phyloP scores from a whole-genome alignment of 2,329 filamentous ascomycete species.

The Colletotrichum trifolii region DNA sequence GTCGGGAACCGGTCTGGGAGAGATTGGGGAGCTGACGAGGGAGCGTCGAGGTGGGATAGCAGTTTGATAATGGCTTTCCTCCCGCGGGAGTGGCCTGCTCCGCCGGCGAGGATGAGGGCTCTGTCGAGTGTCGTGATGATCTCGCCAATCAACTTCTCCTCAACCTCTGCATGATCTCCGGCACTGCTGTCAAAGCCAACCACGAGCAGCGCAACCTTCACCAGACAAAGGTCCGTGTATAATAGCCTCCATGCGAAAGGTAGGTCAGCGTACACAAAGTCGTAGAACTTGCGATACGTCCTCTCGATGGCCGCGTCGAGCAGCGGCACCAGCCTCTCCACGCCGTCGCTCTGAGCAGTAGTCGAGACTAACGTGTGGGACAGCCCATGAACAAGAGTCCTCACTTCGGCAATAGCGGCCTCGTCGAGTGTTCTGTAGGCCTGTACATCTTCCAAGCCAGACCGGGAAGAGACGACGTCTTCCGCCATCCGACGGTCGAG shows the following conservation, averaged over 20 bases:
- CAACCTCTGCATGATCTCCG: constrained; percentile 9
- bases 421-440: no score
- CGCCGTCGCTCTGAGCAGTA: neutral
- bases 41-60: constrained; percentile 13
- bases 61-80: constrained; percentile 59
- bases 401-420: neutral
- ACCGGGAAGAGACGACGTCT: no score
- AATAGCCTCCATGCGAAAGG: constrained; percentile 76
- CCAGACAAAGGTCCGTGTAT: constrained; percentile 77
- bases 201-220: constrained; percentile 59
- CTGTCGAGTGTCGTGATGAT: constrained; percentile 78
- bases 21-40: neutral
- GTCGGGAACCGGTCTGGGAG: constrained; percentile 41
- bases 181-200: neutral
- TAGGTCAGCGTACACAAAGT: constrained; percentile 74
- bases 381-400: neutral
- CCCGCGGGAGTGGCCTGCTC: constrained; percentile 62
- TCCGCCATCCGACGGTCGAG: no score
- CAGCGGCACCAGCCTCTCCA: neutral
- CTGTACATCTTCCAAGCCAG: no score
- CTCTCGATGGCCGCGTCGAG: constrained; percentile 25
- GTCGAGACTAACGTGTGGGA: neutral
- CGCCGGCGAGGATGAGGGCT: constrained; percentile 80
- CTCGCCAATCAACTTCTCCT: constrained; percentile 56
- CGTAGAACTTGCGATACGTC: constrained; percentile 62